Percentiles rank a stretch among this genome's conserved stretches.
Conservation (phyloP, 352 stramenopile genomes). For the Globisporangium nunn region DNA sequence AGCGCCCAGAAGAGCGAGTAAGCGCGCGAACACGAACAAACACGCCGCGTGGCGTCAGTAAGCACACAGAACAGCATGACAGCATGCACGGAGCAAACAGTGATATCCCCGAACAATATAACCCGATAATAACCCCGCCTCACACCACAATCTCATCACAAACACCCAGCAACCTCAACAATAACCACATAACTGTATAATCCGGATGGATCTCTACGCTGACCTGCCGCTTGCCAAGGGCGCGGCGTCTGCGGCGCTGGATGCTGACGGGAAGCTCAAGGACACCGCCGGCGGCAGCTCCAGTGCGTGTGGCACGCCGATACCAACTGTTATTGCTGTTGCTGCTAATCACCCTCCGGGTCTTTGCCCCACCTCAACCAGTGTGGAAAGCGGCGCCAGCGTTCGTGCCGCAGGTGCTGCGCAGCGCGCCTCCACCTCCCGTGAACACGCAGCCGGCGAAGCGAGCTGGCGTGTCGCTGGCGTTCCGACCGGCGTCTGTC, state of each 20-base stretch:
- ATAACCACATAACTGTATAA: no score
- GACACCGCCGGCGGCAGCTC: slow-evolving; percentile 19
- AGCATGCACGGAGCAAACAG: no score
- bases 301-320: not conserved
- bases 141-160: no score
- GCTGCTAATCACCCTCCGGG: no score
- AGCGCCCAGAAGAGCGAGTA: not conserved
- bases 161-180: no score
- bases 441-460: slow-evolving; percentile 6
- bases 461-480: slow-evolving; percentile 28
- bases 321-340: not conserved
- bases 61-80: no score
- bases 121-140: not conserved
- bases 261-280: slow-evolving; percentile 45
- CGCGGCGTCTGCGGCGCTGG: slow-evolving; percentile 38
- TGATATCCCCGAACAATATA: not conserved
- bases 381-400: slow-evolving; percentile 48
- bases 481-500: slow-evolving; percentile 54
- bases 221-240: slow-evolving; percentile 68
- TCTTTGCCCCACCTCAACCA: slow-evolving; percentile 8
- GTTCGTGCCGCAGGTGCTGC: slow-evolving; percentile 41
- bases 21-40: no score
- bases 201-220: slow-evolving; percentile 69
- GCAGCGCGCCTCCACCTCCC: slow-evolving; percentile 4
- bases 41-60: no score